Conservation (phyloP, 2,329 filamentous ascomycete species). For the Berkeleyomyces basicola region DNA sequence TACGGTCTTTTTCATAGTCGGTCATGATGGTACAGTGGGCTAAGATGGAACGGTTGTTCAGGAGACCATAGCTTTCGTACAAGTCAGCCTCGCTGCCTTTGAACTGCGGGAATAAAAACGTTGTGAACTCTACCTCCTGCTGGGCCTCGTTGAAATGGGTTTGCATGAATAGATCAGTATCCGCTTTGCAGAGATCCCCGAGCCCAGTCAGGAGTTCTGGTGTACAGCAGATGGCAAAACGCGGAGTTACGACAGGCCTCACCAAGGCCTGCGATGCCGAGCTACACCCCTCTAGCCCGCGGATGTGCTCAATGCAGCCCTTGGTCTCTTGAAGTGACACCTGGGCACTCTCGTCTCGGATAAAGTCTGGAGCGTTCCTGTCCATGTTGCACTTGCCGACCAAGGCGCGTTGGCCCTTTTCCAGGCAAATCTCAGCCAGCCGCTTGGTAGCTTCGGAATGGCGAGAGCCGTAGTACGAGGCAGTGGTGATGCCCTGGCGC, state of each 20-base stretch:
- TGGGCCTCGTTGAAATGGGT: conserved; percentile 52
- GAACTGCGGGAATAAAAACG: conserved; percentile 37
- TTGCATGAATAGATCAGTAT: conserved; percentile 39
- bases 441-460: conserved; percentile 40
- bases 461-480: conserved; percentile 41
- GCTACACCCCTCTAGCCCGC: conserved; percentile 18
- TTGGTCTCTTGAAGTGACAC: conserved; percentile 33
- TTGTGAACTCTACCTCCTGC: conserved; percentile 41
- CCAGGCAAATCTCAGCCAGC: conserved; percentile 36
- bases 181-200: conserved; percentile 32
- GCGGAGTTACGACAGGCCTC: conserved; percentile 36
- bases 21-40: conserved; percentile 50
- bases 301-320: conserved; percentile 32
- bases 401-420: conserved; percentile 39
- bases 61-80: conserved; percentile 37
- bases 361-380: conserved; percentile 37
- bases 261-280: conserved; percentile 30
- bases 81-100: conserved; percentile 38
- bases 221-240: conserved; percentile 46
- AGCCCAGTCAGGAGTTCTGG: conserved; percentile 36
- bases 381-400: conserved; percentile 49
- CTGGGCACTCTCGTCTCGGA: conserved; percentile 29
- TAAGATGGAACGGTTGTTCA: conserved; percentile 40
- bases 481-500: conserved; percentile 44
- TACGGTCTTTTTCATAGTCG: conserved; percentile 34